phyloP scores from a whole-genome alignment of 805 yeast genomes.

The Pichia rugopelliculosa region DNA sequence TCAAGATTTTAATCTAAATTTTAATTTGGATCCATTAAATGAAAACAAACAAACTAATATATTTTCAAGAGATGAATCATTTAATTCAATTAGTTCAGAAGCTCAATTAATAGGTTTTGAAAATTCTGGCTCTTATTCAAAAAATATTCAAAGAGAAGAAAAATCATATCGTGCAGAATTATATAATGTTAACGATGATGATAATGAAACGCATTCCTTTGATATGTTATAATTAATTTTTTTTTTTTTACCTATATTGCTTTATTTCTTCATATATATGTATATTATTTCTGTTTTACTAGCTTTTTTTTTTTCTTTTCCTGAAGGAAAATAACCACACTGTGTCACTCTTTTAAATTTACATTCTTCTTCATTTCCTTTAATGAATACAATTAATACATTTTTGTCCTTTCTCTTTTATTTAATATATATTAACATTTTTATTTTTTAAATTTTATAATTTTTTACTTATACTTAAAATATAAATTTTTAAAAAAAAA shows the following conservation, averaged over 20 bases:
- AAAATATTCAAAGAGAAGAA: slow-evolving; percentile 5
- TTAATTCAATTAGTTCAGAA: slow-evolving; percentile 6
- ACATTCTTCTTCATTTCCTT: not conserved
- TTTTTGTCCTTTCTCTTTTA: not conserved
- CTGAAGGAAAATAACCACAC: not conserved
- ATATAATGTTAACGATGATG: slow-evolving; percentile 1
- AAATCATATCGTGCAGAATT: slow-evolving; percentile 10
- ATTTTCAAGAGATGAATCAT: slow-evolving; percentile 9
- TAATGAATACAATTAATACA: not conserved
- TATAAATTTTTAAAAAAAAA: not conserved
- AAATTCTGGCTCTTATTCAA: slow-evolving; percentile 6
- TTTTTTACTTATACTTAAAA: not conserved
- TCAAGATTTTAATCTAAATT: not conserved
- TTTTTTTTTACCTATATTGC: too few species aligned
- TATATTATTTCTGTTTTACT: not conserved
- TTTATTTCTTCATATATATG: not conserved
- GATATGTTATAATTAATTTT: not conserved
- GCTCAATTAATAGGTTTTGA: slow-evolving; percentile 13
- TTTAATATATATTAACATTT: not conserved
- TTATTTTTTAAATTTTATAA: not conserved
- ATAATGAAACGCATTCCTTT: not conserved
- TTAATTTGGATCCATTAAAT: slow-evolving; percentile 3
- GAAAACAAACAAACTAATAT: slow-evolving; percentile 1
- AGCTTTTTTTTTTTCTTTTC: not conserved
- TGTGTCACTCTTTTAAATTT: not conserved